A percentile compares a stretch with the other conserved stretches of the same genome.
Conservation (phyloP, 2,329 filamentous ascomycete genomes). For the Mycocentrospora acerina region DNA sequence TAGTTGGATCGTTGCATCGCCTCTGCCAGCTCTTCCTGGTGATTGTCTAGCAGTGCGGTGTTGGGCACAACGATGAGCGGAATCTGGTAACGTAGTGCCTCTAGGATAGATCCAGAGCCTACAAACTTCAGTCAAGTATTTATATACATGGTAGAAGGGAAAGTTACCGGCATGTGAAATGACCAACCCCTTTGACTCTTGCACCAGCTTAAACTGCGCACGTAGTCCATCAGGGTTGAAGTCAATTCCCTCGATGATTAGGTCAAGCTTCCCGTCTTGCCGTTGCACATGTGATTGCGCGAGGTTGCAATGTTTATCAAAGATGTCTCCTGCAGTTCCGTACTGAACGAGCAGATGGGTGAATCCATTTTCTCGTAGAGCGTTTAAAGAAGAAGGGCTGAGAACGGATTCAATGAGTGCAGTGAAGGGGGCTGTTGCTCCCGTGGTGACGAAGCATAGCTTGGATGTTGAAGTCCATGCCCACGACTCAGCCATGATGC, state of each 20-base stretch:
- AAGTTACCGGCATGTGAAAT: conserved; percentile 83
- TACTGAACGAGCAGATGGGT: conserved; percentile 78
- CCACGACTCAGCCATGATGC: conserved; percentile 22
- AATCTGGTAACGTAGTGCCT: conserved; percentile 71
- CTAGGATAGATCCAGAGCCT: conserved; percentile 90
- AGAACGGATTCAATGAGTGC: conserved; percentile 69
- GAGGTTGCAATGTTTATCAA: conserved; percentile 41
- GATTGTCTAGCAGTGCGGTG: conserved; percentile 77
- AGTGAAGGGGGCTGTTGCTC: conserved; percentile 84
- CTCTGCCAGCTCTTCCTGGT: conserved; percentile 83
- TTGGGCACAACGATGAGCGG: conserved; percentile 92
- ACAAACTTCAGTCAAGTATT: conserved; percentile 5
- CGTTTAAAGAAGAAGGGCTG: conserved; percentile 60
- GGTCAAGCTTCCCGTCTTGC: conserved; percentile 5
- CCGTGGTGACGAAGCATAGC: conserved; percentile 83
- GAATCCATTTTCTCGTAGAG: conserved; percentile 62
- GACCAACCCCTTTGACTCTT: conserved; percentile 67
- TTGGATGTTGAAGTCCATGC: conserved; percentile 34
- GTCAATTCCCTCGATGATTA: conserved; percentile 61
- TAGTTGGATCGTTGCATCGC: conserved; percentile 75
- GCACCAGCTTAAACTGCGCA: conserved; percentile 58
- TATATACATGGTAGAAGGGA: conserved; percentile 3
- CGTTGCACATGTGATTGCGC: conserved; percentile 17
- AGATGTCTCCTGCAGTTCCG: conserved; percentile 63
- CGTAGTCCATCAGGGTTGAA: conserved; percentile 64